Base-by-base conservation (phyloP, 805 yeast species). In the Kuraishia floccosa region DNA sequence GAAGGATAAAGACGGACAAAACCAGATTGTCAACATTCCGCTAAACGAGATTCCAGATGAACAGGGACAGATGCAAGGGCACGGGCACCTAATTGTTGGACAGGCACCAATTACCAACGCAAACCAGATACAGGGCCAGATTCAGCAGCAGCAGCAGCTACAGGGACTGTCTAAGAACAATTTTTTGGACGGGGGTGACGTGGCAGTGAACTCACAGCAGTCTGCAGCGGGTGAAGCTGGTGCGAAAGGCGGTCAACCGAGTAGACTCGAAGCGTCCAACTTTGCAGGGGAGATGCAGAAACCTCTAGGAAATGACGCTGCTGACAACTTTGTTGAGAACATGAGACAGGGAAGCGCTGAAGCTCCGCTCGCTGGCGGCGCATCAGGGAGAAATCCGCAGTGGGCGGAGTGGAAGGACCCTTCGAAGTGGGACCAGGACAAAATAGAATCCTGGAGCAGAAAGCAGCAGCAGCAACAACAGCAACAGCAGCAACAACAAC, bases 91-190 rank as follows among this genome's bases (percentile, higher is more conserved):
- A n/a, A n/a, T n/a, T n/a, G n/a, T 9, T 20, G 23, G 10, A 20
- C 23, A 20, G 8, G 26, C 26, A 24, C 6, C 26, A 11, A 24
- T n/a, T 24, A 24, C n/a, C n/a, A n/a, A 27, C 29, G 10, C 21
- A n/a, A 13, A 23, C 30, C 50, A 33, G 35, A 48, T 35, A 29
- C 48, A 39, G 23, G 43, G 37, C 24, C 49, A 33, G 25, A 48
- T 41, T 29, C 57, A 5, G 15, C 24, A 6, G 10, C 37, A 28
- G 14, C 32, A 28, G 11, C 37, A 24, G 13, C 35, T 26, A n/a
- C 35, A 19, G n/a, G 31, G 16, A 14, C 34, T 6, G n/a, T n/a
- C n/a, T n/a, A n/a, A n/a, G n/a, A n/a, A n/a, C n/a, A n/a, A n/a
- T n/a, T n/a, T n/a, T n/a, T n/a, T n/a, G n/a, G n/a, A n/a, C n/a